A percentile compares a stretch with the other conserved stretches of the same genome.
Evolutionary conservation across 805 yeast genomes (phyloP).

Genomic region (Hanseniaspora lachancei): DNA sequence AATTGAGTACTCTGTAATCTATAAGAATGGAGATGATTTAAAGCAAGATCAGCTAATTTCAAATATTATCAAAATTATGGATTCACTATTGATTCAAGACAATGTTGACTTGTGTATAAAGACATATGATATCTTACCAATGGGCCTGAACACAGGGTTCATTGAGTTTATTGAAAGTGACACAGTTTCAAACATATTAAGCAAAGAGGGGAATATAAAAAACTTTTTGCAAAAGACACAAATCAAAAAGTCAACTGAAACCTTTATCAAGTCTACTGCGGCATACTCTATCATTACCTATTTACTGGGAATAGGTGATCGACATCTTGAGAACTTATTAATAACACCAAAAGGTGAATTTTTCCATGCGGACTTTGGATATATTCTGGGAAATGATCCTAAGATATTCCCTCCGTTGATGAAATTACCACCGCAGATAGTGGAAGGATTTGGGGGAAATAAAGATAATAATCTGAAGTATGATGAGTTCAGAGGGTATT

Average conservation of each 20-base stretch:
- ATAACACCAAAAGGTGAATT: conserved; percentile 75
- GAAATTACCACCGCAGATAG: conserved; percentile 92
- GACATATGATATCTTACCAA: conserved; percentile 82
- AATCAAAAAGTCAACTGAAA: conserved; percentile 21
- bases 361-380: conserved; percentile 97
- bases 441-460: conserved; percentile 96
- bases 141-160: conserved; percentile 82
- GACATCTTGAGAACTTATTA: conserved; percentile 83
- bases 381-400: conserved; percentile 91
- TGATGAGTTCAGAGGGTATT: conserved; percentile 75
- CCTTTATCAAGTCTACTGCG: conserved; percentile 87
- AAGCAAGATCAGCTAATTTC: conserved; percentile 95
- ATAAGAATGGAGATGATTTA: conserved; percentile 87
- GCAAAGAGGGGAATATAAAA: conserved; percentile 63
- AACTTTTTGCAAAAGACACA: conserved; percentile 58
- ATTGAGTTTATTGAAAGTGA: conserved; percentile 91
- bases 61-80: conserved; percentile 85
- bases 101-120: conserved; percentile 76
- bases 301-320: conserved; percentile 88
- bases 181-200: conserved; percentile 66
- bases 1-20: conserved; percentile 59
- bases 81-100: conserved; percentile 71
- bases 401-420: conserved; percentile 97
- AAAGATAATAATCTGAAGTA: conserved; percentile 56
- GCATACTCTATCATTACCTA: conserved; percentile 96